A percentile compares a stretch with the other conserved stretches of the same genome.
These are phyloP conservation scores for Nidula microcarpa DNA, from an alignment of 768 basidiomycete species.

Conservation along the genomic window DNA sequence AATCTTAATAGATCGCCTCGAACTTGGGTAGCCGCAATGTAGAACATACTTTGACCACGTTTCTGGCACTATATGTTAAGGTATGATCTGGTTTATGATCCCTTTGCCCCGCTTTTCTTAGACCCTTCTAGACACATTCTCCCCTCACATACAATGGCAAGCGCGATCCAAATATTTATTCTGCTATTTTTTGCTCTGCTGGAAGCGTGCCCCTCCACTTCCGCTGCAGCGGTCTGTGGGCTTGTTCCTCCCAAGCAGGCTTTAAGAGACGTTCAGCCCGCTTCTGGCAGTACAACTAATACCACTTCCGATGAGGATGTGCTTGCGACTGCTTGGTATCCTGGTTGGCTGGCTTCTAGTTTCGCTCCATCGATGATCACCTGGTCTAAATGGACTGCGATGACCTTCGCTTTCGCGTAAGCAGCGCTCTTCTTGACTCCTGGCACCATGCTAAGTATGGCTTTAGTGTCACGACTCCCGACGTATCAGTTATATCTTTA, in stretches of 20 bases:
- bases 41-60: too few relatives aligned
- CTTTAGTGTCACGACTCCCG: constrained; percentile 30
- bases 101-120: too few relatives aligned
- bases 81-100: too few relatives aligned
- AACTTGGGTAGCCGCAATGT: too few relatives aligned
- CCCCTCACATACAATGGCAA: too few relatives aligned
- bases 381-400: constrained; percentile 51
- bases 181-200: constrained; percentile 17
- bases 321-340: constrained; percentile 54
- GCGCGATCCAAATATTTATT: constrained; percentile 4
- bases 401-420: constrained; percentile 49
- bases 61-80: too few relatives aligned
- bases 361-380: constrained; percentile 41
- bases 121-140: too few relatives aligned
- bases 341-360: constrained; percentile 43
- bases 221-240: constrained; percentile 26
- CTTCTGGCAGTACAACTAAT: not conserved
- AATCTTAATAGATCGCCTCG: too few relatives aligned
- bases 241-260: constrained; percentile 22
- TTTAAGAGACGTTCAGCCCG: not conserved
- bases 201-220: constrained; percentile 18
- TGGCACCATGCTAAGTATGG: constrained; percentile 1
- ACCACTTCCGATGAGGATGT: constrained; percentile 19
- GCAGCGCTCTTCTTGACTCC: constrained; percentile 6
- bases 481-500: constrained; percentile 27